Evolutionary conservation across 148 eudicot species (phyloP), one percentile per base, ranked within the genome.

Genomic region (Camellia granthamiana): DNA sequence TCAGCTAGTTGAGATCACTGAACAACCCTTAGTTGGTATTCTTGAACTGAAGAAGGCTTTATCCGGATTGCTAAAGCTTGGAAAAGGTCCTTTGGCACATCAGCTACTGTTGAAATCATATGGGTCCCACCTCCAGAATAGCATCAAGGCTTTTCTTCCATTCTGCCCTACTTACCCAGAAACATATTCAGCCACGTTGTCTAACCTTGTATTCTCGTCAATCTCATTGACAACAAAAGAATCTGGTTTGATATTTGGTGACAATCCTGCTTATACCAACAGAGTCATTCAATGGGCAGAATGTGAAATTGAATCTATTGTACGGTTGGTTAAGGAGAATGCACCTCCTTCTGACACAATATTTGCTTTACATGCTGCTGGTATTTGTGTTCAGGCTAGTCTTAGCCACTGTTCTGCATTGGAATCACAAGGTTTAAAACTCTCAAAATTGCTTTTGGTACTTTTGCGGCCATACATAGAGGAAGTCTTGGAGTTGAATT

Each of bases 271-370:
- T 75, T 91, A 91, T 79, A 80, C 85, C 65, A 91, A 94, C 81
- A 88, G 79, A 88, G 84, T 91, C 82, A 90, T 96, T 78, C 99
- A 92, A 73, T 92, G 98, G 93, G 98, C 98, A 79, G 99, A 93
- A 88, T 89, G 88, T 85, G 95, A 96, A 82, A 89, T 93, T 77
- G 99, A 96, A 86, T 89, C 85, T 49, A 88, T 93, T 79, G 89
- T 94, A 72, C 80, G 97, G 76, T 85, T 93, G 84, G 97, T 91
- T 72, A 93, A 91, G 83, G 99, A 96, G 84, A 88, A 93, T 81
- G 92, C 98, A 16, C 95, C 94, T 54, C 77, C 93, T 74, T 93
- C 92, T 74, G 98, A 96, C 81, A 87, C 89, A 70, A 78, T 90
- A 74, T 82, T 86, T 85, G 99, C 97, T 81, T 86, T 96, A 83